Base-by-base conservation (phyloP, 2,329 filamentous ascomycete species). In the Didymella arachidicola region DNA sequence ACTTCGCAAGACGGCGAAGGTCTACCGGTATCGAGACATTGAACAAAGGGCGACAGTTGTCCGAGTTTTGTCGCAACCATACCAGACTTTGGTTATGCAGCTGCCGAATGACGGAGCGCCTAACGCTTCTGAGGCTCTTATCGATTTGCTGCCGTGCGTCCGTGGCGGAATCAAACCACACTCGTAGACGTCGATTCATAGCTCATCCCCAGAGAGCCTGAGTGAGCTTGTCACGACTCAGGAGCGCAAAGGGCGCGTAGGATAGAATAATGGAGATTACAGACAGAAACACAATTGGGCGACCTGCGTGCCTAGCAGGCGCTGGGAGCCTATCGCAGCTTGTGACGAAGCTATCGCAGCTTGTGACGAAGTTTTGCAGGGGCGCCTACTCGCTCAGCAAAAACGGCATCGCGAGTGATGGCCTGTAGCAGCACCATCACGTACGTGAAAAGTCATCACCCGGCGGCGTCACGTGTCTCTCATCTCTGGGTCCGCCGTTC, bases 241-340 rank as follows among this genome's bases (percentile, higher is more conserved):
- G 53, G 60, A 52, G 62, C 59, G 57, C 62, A 42, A 57, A 55
- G 54, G 64, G 60, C 58, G 54, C 53, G 57, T 61, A 59, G 59
- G 46, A 50, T 39, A 47, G 59, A 53, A 57, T 58, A 51, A 56
- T 57, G 46, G 38, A 61, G 62, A 59, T 59, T 54, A 54, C 58
- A 65, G 63, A 59, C 48, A 46, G 62, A 63, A 60, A 61, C 52
- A 53, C 62, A 59, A 63, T 65, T 63, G 67, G 65, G 60, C 57
- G 56, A 38, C 16, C 36, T 56, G 57, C 57, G 44, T 57, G 45
- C 55, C 62, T 67, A 62, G 66, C 51, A 57, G 38, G 34, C n/a
- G 41, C 27, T 27, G 36, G n/a, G 44, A 18, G 50, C 56, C 56
- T 54, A 59, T 59, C 50, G 50, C 50, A 46, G 45, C 39, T 7